A percentile compares a stretch with the other conserved stretches of the same genome.
Evolutionary conservation across 257 asterid species (phyloP).

Genomic region (Plantago elongata): DNA sequence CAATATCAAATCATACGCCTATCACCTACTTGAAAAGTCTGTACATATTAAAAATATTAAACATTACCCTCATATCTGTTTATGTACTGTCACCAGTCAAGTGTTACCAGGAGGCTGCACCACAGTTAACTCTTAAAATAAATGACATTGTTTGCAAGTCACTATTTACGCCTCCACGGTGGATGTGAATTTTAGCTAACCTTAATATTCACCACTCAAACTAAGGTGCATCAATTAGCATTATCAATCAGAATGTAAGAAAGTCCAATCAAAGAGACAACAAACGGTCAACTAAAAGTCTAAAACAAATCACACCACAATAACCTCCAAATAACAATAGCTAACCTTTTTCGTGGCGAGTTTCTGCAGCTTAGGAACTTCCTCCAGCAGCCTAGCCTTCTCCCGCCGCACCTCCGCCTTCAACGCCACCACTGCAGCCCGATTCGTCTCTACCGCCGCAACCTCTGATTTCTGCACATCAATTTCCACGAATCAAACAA

Average conservation of each 20-base stretch:
- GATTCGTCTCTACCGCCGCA: slow-evolving; percentile 64
- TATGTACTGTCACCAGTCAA: too few species aligned
- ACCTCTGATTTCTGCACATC: slow-evolving; percentile 49
- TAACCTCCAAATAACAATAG: not conserved
- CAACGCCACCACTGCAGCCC: slow-evolving; percentile 86
- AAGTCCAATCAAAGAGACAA: not conserved
- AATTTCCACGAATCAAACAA: not conserved
- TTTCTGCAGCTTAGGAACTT: slow-evolving; percentile 71
- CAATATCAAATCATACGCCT: too few species aligned
- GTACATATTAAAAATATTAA: too few species aligned
- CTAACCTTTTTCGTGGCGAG: slow-evolving; percentile 69
- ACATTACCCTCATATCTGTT: too few species aligned
- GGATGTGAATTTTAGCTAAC: not conserved
- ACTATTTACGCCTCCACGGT: not conserved
- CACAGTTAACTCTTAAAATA: too few species aligned
- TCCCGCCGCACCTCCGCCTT: slow-evolving; percentile 85
- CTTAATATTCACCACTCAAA: not conserved
- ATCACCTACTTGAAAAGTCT: too few species aligned
- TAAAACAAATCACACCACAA: not conserved
- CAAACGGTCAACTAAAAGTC: not conserved
- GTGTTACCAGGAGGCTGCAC: too few species aligned
- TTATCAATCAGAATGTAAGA: not conserved
- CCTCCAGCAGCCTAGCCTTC: slow-evolving; percentile 77
- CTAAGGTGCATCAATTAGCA: not conserved
- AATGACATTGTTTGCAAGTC: too few species aligned